Evolutionary conservation across 139 green algal genomes (phyloP).

Genomic region (Microglena sp.): DNA sequence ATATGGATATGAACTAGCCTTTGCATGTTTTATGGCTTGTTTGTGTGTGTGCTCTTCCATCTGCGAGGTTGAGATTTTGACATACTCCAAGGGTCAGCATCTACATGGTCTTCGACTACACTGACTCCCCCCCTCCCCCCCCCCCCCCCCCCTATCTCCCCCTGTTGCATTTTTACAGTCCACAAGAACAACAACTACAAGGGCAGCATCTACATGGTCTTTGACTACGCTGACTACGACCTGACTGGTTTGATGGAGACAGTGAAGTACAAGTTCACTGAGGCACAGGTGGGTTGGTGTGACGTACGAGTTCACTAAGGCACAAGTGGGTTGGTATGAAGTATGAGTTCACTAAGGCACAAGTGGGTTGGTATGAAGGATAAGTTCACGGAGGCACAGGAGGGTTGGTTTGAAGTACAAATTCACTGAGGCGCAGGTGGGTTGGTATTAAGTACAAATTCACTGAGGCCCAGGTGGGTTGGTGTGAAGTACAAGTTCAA

Average conservation of each 20-base stretch:
- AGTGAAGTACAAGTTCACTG: constrained; percentile 49
- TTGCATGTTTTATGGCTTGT: no score
- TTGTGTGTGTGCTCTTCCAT: no score
- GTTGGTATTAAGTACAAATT: no score
- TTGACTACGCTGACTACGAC: constrained; percentile 99
- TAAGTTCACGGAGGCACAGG: constrained; percentile 52
- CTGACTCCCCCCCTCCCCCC: no score
- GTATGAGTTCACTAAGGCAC: no score
- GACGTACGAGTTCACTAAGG: constrained; percentile 41
- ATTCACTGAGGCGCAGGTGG: constrained; percentile 55
- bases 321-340: constrained; percentile 53
- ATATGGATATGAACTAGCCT: no score
- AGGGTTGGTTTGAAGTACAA: constrained; percentile 33
- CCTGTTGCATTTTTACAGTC: constrained; percentile 26
- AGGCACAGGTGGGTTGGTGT: constrained; percentile 41
- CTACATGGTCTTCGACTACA: constrained; percentile 99
- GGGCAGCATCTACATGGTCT: constrained; percentile 98
- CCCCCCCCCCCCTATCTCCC: background rate
- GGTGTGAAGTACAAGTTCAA: no score
- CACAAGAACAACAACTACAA: constrained; percentile 78
- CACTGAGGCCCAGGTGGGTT: no score
- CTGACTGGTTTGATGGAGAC: constrained; percentile 87
- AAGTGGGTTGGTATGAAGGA: no score
- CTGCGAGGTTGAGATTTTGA: no score
- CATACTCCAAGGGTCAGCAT: constrained; percentile 95